Base-by-base conservation (phyloP, 2,329 filamentous ascomycete species). In the Beauveria varroae region DNA sequence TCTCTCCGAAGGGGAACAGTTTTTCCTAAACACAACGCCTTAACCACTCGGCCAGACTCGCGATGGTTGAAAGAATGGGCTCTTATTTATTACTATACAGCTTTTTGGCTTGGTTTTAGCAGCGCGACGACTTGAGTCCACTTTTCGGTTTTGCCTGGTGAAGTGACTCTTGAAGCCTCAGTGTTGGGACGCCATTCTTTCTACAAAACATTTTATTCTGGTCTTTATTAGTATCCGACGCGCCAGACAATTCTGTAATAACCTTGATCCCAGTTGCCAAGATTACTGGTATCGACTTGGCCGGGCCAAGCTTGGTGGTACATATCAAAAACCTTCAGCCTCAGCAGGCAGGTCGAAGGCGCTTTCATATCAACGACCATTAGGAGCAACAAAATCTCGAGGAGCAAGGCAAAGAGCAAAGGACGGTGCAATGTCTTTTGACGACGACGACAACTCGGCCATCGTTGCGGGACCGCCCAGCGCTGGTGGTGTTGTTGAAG, bases 41-140 rank as follows among this genome's bases (percentile, higher is more conserved):
- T 81, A 80, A 80, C 78, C 78, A 80, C 79, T 81, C 78, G 78
- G 78, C 78, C 78, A 81, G 69, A 76, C 72, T 75, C 70, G 72
- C 75, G 44, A 50, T 26, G 12, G 20, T 57, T 37, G 5, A 28
- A 18, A 20, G 5, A 2, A 1, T 5, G 5, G 1, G 52, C 3
- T 1, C 24, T 54, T 49, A 51, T 44, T 52, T 28, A 10, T 3
- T 40, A 46, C 43, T 61, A 63, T 55, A 61, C 57, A 9, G 54
- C 16, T 26, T 10, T 6, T 1, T 3, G 5, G 40, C 34, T 5
- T 41, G 8, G 2, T 14, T 14, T 18, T 47, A 1, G 22, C 18
- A 18, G 7, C 8, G 22, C 16, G 16, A 8, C 12, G 26, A 49
- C 22, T 12, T 2, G 14, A 18, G 10, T 44, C 22, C 51, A 57